Base-by-base conservation (phyloP, 768 basidiomycete species). In the Termitomyces sp. region DNA sequence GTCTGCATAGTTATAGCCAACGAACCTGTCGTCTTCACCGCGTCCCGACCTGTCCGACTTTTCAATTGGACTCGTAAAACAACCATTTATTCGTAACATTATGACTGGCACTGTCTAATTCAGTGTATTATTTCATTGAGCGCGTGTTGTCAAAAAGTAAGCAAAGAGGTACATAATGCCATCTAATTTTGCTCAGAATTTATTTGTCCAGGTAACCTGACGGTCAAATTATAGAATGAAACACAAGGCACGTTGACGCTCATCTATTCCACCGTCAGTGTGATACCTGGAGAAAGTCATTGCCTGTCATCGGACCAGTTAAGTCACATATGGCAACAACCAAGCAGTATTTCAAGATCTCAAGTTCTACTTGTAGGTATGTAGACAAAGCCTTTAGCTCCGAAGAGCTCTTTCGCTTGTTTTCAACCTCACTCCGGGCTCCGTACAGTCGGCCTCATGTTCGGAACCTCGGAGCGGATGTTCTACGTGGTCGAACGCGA, bases 291-390 rank as follows among this genome's bases (percentile, higher is more conserved):
- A 10, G 24, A 5, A 24, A 18, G 9, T 18, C 49, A 36, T 22
- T 27, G 34, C 6, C 22, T 29, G 37, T 39, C 18, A 16, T 39
- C 24, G 26, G 27, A 13, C 26, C 3, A 53, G 27, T 32, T n/a
- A 41, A 14, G 24, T 48, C 36, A 39, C 39, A 31, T 27, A 44
- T 46, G 39, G 26, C 22, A 57, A 22, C 42, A 37, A 58, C 10
- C 20, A 29, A 32, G 52, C 50, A 58, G 54, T 58, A 29, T 27
- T 43, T 39, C 57, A n/a, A n/a, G n/a, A n/a, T n/a, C 22, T 58
- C n/a, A n/a, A n/a, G n/a, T 53, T 42, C 43, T 32, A 8, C 22
- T 36, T 36, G 20, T 50, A 50, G 48, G 47, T 32, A 32, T 26
- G 22, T 37, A 50, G 49, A 39, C 26, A 36, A 39, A 29, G 16